Evolutionary conservation across 2,329 filamentous ascomycete species (phyloP).

Genomic region (Stachybotrys elegans): DNA sequence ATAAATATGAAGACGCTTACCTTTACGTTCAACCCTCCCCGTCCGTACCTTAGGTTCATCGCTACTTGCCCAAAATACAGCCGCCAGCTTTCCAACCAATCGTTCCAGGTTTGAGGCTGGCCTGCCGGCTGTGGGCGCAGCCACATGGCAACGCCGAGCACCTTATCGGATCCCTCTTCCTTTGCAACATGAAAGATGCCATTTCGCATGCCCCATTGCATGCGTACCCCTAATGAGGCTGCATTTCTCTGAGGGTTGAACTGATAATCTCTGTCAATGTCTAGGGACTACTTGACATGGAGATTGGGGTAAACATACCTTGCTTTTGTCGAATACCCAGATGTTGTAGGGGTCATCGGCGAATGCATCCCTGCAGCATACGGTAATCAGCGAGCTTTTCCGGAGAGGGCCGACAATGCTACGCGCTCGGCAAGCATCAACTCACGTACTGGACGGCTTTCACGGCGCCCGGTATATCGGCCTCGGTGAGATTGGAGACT

Average conservation of each 20-base stretch:
- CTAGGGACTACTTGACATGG: too few relatives aligned
- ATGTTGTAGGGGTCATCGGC: conserved; percentile 61
- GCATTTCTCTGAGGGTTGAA: conserved; percentile 57
- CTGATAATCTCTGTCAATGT: too few relatives aligned
- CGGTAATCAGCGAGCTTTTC: not conserved
- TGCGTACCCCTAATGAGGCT: conserved; percentile 59
- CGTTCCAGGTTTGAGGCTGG: conserved; percentile 50
- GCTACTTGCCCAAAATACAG: conserved; percentile 60
- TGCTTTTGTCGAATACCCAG: conserved; percentile 58
- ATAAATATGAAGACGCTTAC: conserved; percentile 26
- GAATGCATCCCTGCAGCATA: conserved; percentile 44
- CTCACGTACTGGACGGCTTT: conserved; percentile 51
- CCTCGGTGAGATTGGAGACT: conserved; percentile 48
- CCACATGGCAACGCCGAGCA: conserved; percentile 72
- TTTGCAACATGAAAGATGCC: conserved; percentile 67
- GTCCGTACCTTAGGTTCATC: conserved; percentile 64
- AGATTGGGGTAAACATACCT: conserved; percentile 35
- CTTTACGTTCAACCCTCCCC: conserved; percentile 61
- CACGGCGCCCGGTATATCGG: conserved; percentile 59
- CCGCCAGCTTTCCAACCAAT: conserved; percentile 60
- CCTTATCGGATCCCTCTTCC: conserved; percentile 45
- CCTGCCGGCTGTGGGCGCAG: conserved; percentile 48
- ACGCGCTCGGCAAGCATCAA: not conserved
- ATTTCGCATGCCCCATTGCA: conserved; percentile 65
- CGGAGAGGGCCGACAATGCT: too few relatives aligned